Base-by-base conservation (phyloP, 306 rosid species). In the Cucurbita maxima region DNA sequence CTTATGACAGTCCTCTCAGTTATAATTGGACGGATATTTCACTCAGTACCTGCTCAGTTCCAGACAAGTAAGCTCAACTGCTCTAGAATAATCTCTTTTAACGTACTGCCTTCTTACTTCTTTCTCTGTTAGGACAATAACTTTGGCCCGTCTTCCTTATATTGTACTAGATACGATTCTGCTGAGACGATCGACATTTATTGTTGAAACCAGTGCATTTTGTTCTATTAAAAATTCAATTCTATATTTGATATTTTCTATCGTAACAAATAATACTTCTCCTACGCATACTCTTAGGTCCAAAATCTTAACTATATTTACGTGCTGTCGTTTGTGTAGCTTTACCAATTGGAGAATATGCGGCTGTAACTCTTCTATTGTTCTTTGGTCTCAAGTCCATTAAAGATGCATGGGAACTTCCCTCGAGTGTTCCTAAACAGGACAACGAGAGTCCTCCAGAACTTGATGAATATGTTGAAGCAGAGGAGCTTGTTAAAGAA, bases 321-420 rank as follows among this genome's bases (percentile, higher is more conserved):
- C 81, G 71, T 59, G 57, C 74, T 80, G 66, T 82, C 72, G 73
- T 78, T 45, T 77, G 44, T 68, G 76, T 88, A 94, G 99, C 99
- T 73, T 76, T 91, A 89, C 97, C 99, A 36, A 86, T 94, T 56
- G 99, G 99, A 85, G 99, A 91, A 81, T 94, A 94, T 79, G 96
- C 96, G 34, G 99, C 97, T 2, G 91, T 91, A 57, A 85, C 99
- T 82, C 99, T 94, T 82, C 88, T 94, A 75, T 80, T 94, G 76
- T 89, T 94, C 85, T 94, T 94, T 3, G 96, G 99, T 77, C 82
- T 94, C 71, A 94, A 91, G 78, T 80, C 99, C 73, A 89, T 94
- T 75, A 91, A 94, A 85, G 97, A 91, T 50, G 95, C 99, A 25
- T 89, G 99, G 99, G 91, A 87, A 79, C 92, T 94, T 80, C 99